These are phyloP conservation scores for Bremia lactucae DNA, from an alignment of 352 stramenopile species.

Conservation along the genomic window DNA sequence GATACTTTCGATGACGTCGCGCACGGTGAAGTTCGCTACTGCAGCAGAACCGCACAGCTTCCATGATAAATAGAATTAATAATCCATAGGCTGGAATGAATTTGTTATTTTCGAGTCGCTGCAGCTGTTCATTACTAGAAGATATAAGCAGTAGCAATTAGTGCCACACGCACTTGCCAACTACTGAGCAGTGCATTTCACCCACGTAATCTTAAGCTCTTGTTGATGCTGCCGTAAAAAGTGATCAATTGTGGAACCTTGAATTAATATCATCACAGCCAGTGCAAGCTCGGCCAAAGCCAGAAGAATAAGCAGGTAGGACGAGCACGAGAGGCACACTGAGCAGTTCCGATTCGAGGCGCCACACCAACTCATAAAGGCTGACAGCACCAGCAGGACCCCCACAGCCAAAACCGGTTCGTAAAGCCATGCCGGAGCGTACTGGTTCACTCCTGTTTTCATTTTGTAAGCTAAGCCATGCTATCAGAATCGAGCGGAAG, in stretches of 20 bases:
- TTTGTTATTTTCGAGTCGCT: constrained; percentile 45
- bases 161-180: too few species aligned
- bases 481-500: too few species aligned
- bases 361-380: constrained; percentile 57
- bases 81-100: constrained; percentile 58
- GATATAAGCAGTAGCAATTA: too few species aligned
- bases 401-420: constrained; percentile 44
- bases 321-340: constrained; percentile 42
- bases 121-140: constrained; percentile 43
- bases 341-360: constrained; percentile 36
- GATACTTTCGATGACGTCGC: constrained; percentile 42
- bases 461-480: too few species aligned
- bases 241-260: constrained; percentile 42
- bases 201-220: constrained; percentile 50
- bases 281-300: constrained; percentile 48
- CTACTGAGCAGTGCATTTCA: not conserved
- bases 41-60: constrained; percentile 59
- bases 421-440: constrained; percentile 60
- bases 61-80: constrained; percentile 52
- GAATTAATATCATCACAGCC: constrained; percentile 56
- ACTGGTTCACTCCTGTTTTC: constrained; percentile 42
- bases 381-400: constrained; percentile 31
- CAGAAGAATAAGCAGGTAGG: constrained; percentile 49
- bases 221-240: constrained; percentile 56
- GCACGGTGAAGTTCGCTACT: constrained; percentile 41